Evolutionary conservation across 352 stramenopile genomes (phyloP).

Genomic region (Peronosclerospora sorghi): DNA sequence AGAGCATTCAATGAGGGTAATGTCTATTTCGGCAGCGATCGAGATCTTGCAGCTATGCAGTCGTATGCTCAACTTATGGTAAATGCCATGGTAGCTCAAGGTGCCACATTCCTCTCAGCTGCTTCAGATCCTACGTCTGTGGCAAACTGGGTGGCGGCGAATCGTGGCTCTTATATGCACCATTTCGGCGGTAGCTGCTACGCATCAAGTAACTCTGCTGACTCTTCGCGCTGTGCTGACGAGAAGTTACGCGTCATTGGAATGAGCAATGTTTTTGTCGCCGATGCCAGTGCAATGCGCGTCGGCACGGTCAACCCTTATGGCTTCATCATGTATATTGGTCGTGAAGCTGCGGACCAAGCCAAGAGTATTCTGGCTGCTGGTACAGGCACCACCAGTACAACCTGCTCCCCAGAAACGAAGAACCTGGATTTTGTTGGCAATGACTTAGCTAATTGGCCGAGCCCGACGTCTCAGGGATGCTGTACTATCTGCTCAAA

Average conservation of each 20-base stretch:
- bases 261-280: conserved; percentile 59
- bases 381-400: conserved; percentile 6
- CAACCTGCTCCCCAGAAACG: no score
- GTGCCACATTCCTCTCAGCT: conserved; percentile 39
- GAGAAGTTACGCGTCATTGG: conserved; percentile 47
- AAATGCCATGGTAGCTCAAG: conserved; percentile 20
- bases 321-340: conserved; percentile 68
- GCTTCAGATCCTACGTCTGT: conserved; percentile 19
- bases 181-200: conserved; percentile 72
- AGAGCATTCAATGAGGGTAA: conserved; percentile 24
- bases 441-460: conserved; percentile 2
- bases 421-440: no score
- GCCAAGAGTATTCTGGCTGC: conserved; percentile 25
- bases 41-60: conserved; percentile 51
- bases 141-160: conserved; percentile 28
- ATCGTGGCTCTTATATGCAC: conserved; percentile 23
- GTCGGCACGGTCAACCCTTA: conserved; percentile 63
- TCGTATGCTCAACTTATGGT: conserved; percentile 33
- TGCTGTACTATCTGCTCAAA: conserved; percentile 25
- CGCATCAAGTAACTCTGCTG: conserved; percentile 30
- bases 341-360: conserved; percentile 33
- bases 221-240: conserved; percentile 44
- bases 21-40: conserved; percentile 27
- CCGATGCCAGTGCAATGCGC: conserved; percentile 43
- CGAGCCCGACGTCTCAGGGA: conserved; percentile 8